Evolutionary conservation across 2,329 filamentous ascomycete genomes (phyloP), one percentile per base, ranked within the genome.

Genomic region (Biscogniauxia sp.): DNA sequence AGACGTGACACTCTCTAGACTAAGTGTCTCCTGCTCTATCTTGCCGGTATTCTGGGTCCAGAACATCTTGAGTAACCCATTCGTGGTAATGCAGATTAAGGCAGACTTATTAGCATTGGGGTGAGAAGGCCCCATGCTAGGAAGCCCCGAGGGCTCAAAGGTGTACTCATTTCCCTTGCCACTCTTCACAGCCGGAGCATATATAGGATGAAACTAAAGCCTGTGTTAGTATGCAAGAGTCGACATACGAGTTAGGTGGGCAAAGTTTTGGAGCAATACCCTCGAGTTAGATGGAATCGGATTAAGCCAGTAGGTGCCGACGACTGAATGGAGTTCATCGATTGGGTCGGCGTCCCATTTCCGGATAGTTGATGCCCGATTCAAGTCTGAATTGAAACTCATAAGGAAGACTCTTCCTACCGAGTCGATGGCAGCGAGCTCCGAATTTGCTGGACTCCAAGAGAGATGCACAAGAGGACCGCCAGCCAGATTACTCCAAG

Each of bases 241-340:
- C 37, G 37, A 20, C 6, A 41, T 37, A 8, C 26, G 13, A 52
- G 37, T 15, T 41, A 53, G 57, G 6, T 50, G 28, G 55, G 37
- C 49, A 51, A 51, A 25, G 28, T 32, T 32, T 32, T 32, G 28
- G 28, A 32, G 28, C 56, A 67, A 54, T 66, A 77, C 77, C 70
- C 80, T 68, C 3, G 67, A 61, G 37, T 66, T 66, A 76, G 67
- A 77, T 75, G 68, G 72, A 73, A 83, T 80, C 26, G 83, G 78
- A 23, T 88, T 80, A n/a, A 98, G 80, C 95, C 95, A 99, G 76
- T 92, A 90, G 73, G 92, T 84, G 3, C 94, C 95, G 6, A 96
- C 91, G 5, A 96, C 80, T 55, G 88, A 85, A 66, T 90, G 87
- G 45, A 91, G 80, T 72, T 96, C 92, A 68, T 93, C 90, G 57